These are phyloP conservation scores for Posidonia oceanica DNA, from an alignment of 116 monocot genomes.

Conservation along the genomic window DNA sequence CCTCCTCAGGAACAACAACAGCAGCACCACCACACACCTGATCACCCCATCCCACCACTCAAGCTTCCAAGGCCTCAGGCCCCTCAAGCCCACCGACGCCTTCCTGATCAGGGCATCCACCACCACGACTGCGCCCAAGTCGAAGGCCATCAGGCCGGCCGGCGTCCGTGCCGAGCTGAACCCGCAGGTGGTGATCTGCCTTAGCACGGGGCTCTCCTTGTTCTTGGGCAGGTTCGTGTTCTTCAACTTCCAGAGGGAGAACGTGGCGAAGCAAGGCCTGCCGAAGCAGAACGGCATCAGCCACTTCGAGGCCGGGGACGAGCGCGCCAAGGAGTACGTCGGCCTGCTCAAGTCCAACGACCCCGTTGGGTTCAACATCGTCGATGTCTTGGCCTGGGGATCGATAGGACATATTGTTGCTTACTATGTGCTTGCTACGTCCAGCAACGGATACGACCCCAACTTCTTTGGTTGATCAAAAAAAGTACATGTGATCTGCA, in stretches of 20 bases:
- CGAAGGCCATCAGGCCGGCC: background rate
- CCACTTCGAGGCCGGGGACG: slow-evolving; percentile 93
- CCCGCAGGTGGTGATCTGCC: slow-evolving; percentile 76
- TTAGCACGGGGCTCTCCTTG: slow-evolving; percentile 89
- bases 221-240: slow-evolving; percentile 97
- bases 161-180: slow-evolving; percentile 48
- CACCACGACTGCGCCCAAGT: background rate
- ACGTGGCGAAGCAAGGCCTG: slow-evolving; percentile 89
- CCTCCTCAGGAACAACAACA: background rate
- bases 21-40: too few species aligned
- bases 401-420: slow-evolving; percentile 92
- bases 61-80: slow-evolving; percentile 52
- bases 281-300: slow-evolving; percentile 85
- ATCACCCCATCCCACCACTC: slow-evolving; percentile 7
- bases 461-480: slow-evolving; percentile 39
- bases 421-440: slow-evolving; percentile 92
- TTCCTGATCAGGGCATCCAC: slow-evolving; percentile 2
- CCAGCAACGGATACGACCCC: slow-evolving; percentile 92
- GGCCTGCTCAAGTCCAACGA: slow-evolving; percentile 87
- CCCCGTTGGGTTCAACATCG: slow-evolving; percentile 94
- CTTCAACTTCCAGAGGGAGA: slow-evolving; percentile 99
- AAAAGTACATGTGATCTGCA: background rate
- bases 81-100: slow-evolving; percentile 23
- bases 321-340: slow-evolving; percentile 64
- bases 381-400: slow-evolving; percentile 92